These are phyloP conservation scores for Wickerhamomyces subpelliculosus DNA, from an alignment of 805 yeast genomes.

Conservation along the genomic window DNA sequence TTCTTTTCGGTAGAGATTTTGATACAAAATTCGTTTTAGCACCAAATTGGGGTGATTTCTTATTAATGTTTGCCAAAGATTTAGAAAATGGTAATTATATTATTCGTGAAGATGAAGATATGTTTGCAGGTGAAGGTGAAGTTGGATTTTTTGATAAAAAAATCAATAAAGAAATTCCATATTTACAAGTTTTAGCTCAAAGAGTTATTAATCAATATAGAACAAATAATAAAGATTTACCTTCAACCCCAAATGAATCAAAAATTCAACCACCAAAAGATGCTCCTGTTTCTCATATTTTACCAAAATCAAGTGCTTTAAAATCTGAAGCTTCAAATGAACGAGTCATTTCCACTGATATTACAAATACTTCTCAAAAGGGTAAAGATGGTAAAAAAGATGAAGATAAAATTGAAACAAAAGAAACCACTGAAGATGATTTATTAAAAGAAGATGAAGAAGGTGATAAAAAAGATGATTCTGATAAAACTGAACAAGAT, in stretches of 20 bases:
- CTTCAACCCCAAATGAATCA: slow-evolving; percentile 3
- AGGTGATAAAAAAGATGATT: neutral
- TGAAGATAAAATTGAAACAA: slow-evolving; percentile 3
- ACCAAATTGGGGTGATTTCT: slow-evolving; percentile 82
- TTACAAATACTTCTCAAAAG: slow-evolving; percentile 10
- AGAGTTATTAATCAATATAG: slow-evolving; percentile 22
- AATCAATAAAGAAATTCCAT: slow-evolving; percentile 38
- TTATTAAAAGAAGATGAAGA: neutral
- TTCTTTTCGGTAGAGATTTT: slow-evolving; percentile 88
- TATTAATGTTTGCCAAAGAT: slow-evolving; percentile 78
- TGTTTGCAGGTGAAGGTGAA: slow-evolving; percentile 67
- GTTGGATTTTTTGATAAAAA: slow-evolving; percentile 60
- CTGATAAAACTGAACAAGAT: neutral
- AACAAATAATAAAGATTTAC: slow-evolving; percentile 6
- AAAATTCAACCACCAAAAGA: slow-evolving; percentile 3
- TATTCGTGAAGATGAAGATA: slow-evolving; percentile 60
- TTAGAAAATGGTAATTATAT: slow-evolving; percentile 78
- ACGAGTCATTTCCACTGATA: slow-evolving; percentile 16
- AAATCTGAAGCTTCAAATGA: too few species aligned
- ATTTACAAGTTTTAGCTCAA: slow-evolving; percentile 31
- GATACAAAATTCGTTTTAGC: slow-evolving; percentile 87
- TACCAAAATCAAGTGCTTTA: slow-evolving; percentile 8
- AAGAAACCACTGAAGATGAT: slow-evolving; percentile 1
- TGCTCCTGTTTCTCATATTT: slow-evolving; percentile 4
- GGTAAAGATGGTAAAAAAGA: slow-evolving; percentile 6